phyloP scores from a whole-genome alignment of 257 asterid species.

The Asclepias syriaca region DNA sequence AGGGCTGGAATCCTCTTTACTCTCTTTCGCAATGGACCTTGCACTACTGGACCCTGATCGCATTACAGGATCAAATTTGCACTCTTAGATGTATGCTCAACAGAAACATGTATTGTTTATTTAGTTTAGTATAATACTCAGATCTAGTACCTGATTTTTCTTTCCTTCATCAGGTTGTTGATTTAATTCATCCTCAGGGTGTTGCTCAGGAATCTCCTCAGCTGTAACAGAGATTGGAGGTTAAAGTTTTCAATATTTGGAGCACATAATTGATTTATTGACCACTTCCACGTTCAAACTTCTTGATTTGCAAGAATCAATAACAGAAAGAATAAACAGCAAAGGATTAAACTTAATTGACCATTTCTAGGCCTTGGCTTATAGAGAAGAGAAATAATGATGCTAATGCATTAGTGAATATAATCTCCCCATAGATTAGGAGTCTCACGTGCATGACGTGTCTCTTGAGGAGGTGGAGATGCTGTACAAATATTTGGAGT shows the following conservation, averaged over 20 bases:
- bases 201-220: slow-evolving; percentile 47
- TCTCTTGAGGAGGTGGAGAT: slow-evolving; percentile 65
- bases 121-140: not conserved
- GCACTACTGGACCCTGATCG: slow-evolving; percentile 34
- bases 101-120: slow-evolving; percentile 1
- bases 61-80: not conserved
- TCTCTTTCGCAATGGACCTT: slow-evolving; percentile 39
- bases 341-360: not conserved
- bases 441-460: slow-evolving; percentile 41
- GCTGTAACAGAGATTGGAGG: slow-evolving; percentile 42
- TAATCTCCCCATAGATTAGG: not conserved
- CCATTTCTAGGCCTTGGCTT: not conserved
- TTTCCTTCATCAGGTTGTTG: slow-evolving; percentile 40
- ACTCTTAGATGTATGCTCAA: slow-evolving; percentile 15
- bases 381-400: not conserved
- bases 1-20: slow-evolving; percentile 36
- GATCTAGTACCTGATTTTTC: slow-evolving; percentile 47
- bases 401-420: not conserved
- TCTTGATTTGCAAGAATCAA: not conserved
- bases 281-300: not conserved
- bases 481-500: slow-evolving; percentile 51
- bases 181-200: slow-evolving; percentile 43
- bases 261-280: not conserved
- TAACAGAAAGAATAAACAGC: not conserved
- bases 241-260: slow-evolving; percentile 12